Evolutionary conservation across 2,329 filamentous ascomycete species (phyloP).

Genomic region (Periconia digitata): DNA sequence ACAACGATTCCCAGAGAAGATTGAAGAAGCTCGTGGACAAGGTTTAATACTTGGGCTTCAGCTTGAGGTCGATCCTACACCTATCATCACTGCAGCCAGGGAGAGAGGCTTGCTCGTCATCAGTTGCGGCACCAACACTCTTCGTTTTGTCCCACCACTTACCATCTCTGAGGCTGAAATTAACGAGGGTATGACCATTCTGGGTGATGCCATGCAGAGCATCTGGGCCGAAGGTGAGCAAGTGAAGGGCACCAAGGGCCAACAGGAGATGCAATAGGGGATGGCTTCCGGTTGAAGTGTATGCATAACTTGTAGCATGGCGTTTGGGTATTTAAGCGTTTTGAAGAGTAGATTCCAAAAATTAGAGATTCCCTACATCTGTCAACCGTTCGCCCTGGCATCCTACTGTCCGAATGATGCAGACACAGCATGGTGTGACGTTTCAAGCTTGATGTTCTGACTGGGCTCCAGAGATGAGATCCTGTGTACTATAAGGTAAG

Average conservation of each 20-base stretch:
- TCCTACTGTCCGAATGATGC: no score
- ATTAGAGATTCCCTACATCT: no score
- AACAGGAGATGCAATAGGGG: conserved; percentile 35
- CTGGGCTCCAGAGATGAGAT: no score
- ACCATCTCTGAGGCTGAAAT: conserved; percentile 82
- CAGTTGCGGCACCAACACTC: conserved; percentile 87
- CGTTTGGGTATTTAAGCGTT: conserved; percentile 11
- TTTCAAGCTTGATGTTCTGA: no score
- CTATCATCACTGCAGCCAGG: conserved; percentile 79
- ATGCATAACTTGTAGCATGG: conserved; percentile 17
- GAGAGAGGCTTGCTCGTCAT: conserved; percentile 88
- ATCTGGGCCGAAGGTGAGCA: conserved; percentile 49
- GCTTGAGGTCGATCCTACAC: conserved; percentile 69
- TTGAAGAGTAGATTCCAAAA: not conserved
- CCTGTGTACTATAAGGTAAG: no score
- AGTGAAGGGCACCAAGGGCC: conserved; percentile 33
- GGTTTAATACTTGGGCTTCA: conserved; percentile 89
- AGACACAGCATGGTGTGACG: no score
- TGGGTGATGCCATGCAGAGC: conserved; percentile 67
- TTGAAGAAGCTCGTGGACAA: conserved; percentile 77
- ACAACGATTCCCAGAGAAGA: conserved; percentile 66
- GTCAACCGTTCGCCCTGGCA: no score
- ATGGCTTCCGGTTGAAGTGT: not conserved
- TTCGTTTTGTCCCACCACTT: conserved; percentile 88
- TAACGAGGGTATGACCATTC: conserved; percentile 70